Conservation (phyloP, 805 yeast species). For the Suhomyces pyralidae region DNA sequence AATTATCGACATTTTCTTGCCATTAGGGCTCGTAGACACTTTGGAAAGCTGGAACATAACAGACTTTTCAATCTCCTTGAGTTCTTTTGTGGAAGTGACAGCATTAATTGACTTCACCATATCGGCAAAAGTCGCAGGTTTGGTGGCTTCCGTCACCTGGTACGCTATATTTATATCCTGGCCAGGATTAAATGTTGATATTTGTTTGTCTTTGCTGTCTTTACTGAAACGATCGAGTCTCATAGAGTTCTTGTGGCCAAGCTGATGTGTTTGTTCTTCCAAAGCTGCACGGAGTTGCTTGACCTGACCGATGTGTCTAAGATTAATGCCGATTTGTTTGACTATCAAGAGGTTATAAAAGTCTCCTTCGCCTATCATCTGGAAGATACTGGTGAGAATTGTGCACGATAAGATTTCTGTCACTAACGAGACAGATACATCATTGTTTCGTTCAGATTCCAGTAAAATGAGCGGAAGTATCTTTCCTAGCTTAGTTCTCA, state of each 20-base stretch:
- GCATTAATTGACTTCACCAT: neutral
- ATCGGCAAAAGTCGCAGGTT: neutral
- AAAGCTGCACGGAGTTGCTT: constrained; percentile 66
- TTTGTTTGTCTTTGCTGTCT: neutral
- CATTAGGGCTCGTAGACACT: constrained; percentile 1
- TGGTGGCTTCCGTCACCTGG: constrained; percentile 10
- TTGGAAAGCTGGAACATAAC: constrained; percentile 7
- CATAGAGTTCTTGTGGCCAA: constrained; percentile 2
- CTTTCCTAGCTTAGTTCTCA: constrained; percentile 39
- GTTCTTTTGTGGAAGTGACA: constrained; percentile 7
- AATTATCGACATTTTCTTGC: constrained; percentile 5
- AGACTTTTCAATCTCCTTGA: constrained; percentile 7
- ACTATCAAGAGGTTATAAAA: constrained; percentile 69
- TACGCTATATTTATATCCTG: constrained; percentile 1
- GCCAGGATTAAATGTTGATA: neutral
- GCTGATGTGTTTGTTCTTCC: constrained; percentile 52
- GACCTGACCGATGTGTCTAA: constrained; percentile 74
- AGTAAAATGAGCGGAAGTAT: constrained; percentile 53
- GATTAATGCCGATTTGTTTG: constrained; percentile 54
- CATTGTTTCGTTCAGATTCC: constrained; percentile 43
- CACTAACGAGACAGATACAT: constrained; percentile 47
- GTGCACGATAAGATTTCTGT: constrained; percentile 61
- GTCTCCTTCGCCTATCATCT: constrained; percentile 66
- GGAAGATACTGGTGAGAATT: constrained; percentile 48
- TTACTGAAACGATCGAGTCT: neutral